A percentile compares a stretch with the other conserved stretches of the same genome.
These are phyloP conservation scores for Fusarium pseudoanthophilum DNA, from an alignment of 2,329 filamentous ascomycete species.

Conservation along the genomic window DNA sequence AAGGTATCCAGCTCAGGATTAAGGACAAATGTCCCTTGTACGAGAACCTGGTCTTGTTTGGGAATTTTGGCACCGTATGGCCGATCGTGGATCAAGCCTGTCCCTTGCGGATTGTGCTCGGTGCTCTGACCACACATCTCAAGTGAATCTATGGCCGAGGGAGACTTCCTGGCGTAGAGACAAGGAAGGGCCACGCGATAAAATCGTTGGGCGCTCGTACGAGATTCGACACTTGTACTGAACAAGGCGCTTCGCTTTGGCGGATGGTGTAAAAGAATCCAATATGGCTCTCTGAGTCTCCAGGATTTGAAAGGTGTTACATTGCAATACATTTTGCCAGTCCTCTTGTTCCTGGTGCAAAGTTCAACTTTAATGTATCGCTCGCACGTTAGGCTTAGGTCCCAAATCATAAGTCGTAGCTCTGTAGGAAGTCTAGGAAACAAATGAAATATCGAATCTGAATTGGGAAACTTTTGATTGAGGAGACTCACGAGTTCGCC, in stretches of 20 bases:
- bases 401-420: neutral
- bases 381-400: accelerated
- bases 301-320: too few species aligned
- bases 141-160: neutral
- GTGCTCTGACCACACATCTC: neutral
- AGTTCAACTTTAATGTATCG: neutral
- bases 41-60: neutral
- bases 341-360: too few species aligned
- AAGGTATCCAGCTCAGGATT: neutral
- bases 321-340: too few species aligned
- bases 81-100: accelerated
- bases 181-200: neutral
- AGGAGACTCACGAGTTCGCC: neutral
- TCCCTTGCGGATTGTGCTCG: neutral
- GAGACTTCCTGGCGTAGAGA: neutral
- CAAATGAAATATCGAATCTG: neutral
- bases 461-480: accelerated
- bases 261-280: neutral
- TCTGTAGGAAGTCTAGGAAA: neutral
- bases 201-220: neutral
- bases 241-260: neutral
- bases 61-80: too few species aligned
- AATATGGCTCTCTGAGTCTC: accelerated
- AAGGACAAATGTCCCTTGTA: neutral
- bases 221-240: neutral